Base-by-base conservation (phyloP, 2,329 filamentous ascomycete genomes). In the Colletotrichum cereale region DNA sequence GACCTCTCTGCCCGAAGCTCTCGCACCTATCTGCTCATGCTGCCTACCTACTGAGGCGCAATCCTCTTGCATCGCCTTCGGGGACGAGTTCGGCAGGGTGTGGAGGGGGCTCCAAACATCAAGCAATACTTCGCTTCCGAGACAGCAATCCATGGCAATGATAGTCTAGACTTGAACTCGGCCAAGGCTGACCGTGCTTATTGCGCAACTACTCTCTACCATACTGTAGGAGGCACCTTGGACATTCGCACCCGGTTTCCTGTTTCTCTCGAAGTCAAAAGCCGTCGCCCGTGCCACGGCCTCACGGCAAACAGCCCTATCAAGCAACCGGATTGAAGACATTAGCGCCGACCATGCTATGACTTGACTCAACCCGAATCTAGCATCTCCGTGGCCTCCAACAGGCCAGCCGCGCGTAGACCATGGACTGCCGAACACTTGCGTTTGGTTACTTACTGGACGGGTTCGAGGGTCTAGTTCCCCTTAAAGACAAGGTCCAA, bases 361-460 rank as follows among this genome's bases (percentile, higher is more conserved):
- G 31, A 47, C 58, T 50, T 31, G 60, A 50, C 55, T 57, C 34
- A 3, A 42, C 34, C 26, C n/a, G 3, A 57, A 40, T n/a, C 16
- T 14, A 34, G 26, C 34, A 24, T n/a, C n/a, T 38, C 34, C 10
- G 14, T 21, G n/a, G 34, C 34, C n/a, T 14, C 16, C 3, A 36
- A 26, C n/a, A 40, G 29, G 34, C 55, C 34, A 26, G 53, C 34
- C 7, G 31, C 26, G 16, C 24, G 11, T 36, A 6, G 31, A 24
- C 48, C 7, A 14, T 50, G 29, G 18, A 52, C 40, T 64, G 21
- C 50, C 21, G 21, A 58, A 50, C 36, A 4, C 31, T 42, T 48
- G n/a, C 42, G 48, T 42, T 52, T 57, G 29, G n/a, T n/a, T n/a
- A 60, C 62, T n/a, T n/a, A 60, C 62, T 12, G 40, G 42, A 36